Percentiles rank a stretch among this genome's conserved stretches.
These are phyloP conservation scores for Diaporthe vaccinii DNA, from an alignment of 2,329 filamentous ascomycete species.

Conservation along the genomic window DNA sequence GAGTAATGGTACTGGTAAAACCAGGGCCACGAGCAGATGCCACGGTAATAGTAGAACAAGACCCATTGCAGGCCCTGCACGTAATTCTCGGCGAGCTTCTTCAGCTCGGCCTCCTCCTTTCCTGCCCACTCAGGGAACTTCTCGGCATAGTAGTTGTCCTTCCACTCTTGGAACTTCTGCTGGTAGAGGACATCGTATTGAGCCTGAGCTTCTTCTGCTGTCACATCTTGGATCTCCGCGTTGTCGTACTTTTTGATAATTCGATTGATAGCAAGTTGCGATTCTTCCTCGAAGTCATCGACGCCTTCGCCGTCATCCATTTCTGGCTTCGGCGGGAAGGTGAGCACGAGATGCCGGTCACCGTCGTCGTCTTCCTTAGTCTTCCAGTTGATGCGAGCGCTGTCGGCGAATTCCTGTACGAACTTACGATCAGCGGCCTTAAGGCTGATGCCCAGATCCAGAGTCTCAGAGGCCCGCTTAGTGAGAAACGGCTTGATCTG, in stretches of 20 bases:
- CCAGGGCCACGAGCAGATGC: slow-evolving; percentile 98
- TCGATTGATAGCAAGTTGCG: slow-evolving; percentile 83
- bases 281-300: slow-evolving; percentile 85
- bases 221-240: slow-evolving; percentile 85
- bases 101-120: slow-evolving; percentile 81
- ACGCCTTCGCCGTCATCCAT: slow-evolving; percentile 72
- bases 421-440: slow-evolving; percentile 93
- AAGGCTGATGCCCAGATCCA: slow-evolving; percentile 81
- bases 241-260: slow-evolving; percentile 93
- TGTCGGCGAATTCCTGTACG: slow-evolving; percentile 84
- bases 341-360: slow-evolving; percentile 64
- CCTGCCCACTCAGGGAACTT: slow-evolving; percentile 92
- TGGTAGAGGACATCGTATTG: slow-evolving; percentile 89
- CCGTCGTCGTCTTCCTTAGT: slow-evolving; percentile 70
- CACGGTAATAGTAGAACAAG: slow-evolving; percentile 96
- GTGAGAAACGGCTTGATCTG: slow-evolving; percentile 86
- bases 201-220: slow-evolving; percentile 82
- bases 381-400: slow-evolving; percentile 69
- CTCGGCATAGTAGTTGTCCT: slow-evolving; percentile 89
- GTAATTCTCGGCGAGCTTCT: slow-evolving; percentile 91
- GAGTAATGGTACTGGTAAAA: slow-evolving; percentile 98
- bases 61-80: slow-evolving; percentile 99
- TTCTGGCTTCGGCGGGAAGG: slow-evolving; percentile 59
- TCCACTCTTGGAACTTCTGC: slow-evolving; percentile 91
- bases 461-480: slow-evolving; percentile 71